A percentile compares a stretch with the other conserved stretches of the same genome.
These are phyloP conservation scores for Pseudogymnoascus sp. DNA, from an alignment of 2,329 filamentous ascomycete species.

Conservation along the genomic window DNA sequence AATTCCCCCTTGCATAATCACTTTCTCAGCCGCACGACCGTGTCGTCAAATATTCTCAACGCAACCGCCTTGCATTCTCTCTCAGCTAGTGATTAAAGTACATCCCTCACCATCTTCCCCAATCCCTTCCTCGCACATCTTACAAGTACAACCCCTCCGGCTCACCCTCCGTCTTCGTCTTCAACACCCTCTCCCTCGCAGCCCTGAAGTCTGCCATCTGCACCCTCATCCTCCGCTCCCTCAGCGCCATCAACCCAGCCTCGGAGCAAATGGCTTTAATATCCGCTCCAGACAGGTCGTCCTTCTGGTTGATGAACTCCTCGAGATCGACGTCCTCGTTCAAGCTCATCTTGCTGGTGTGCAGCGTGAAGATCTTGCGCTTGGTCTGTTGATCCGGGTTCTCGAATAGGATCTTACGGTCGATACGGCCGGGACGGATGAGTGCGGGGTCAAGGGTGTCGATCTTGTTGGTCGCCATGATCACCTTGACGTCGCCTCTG, in stretches of 20 bases:
- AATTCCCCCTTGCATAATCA: not conserved
- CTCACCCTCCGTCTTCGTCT: slow-evolving; percentile 98
- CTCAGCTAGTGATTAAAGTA: slow-evolving; percentile 7
- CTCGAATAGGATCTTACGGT: slow-evolving; percentile 83
- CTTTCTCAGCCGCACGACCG: not conserved
- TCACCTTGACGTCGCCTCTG: slow-evolving; percentile 96
- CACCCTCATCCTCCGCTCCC: slow-evolving; percentile 93
- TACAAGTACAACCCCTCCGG: slow-evolving; percentile 99
- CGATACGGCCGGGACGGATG: slow-evolving; percentile 94
- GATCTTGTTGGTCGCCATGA: slow-evolving; percentile 99
- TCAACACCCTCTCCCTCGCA: slow-evolving; percentile 86
- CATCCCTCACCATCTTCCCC: not conserved
- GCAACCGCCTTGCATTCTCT: slow-evolving; percentile 7
- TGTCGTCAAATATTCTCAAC: not conserved
- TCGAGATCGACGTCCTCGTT: slow-evolving; percentile 96
- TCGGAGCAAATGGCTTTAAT: slow-evolving; percentile 99
- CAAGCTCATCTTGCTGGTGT: slow-evolving; percentile 97
- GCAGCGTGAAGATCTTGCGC: slow-evolving; percentile 96
- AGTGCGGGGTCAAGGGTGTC: slow-evolving; percentile 92
- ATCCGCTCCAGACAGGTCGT: slow-evolving; percentile 92
- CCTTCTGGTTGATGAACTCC: slow-evolving; percentile 97
- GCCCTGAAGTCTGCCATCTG: slow-evolving; percentile 97
- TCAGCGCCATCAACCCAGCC: slow-evolving; percentile 84
- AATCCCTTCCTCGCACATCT: not conserved
- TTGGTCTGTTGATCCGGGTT: slow-evolving; percentile 74